Percentiles rank a stretch among this genome's conserved stretches.
phyloP scores from a whole-genome alignment of 495 filamentous ascomycete genomes.

The Neurospora sp. region DNA sequence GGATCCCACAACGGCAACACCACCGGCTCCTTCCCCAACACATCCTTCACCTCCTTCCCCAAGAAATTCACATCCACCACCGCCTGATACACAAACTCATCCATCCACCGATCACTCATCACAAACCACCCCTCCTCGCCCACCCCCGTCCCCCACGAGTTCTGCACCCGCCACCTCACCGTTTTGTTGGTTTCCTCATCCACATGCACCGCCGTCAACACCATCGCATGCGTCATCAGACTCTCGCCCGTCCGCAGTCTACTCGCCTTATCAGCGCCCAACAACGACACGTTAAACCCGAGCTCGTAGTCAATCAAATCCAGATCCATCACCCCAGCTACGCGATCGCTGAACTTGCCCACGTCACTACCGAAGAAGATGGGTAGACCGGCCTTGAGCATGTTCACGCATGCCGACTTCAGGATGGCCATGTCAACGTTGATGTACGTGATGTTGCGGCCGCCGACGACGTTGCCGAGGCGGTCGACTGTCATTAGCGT shows the following conservation, averaged over 20 bases:
- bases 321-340: slow-evolving; percentile 66
- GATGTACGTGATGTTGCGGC: slow-evolving; percentile 62
- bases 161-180: slow-evolving; percentile 76
- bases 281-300: slow-evolving; percentile 62
- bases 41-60: slow-evolving; percentile 51
- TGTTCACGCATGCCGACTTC: slow-evolving; percentile 61
- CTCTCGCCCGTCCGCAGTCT: slow-evolving; percentile 61
- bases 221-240: slow-evolving; percentile 86
- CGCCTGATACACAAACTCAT: slow-evolving; percentile 77
- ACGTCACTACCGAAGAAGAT: slow-evolving; percentile 87
- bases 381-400: slow-evolving; percentile 64
- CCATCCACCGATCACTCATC: slow-evolving; percentile 79
- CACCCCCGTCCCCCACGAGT: slow-evolving; percentile 59
- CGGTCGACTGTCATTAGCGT: slow-evolving; percentile 63
- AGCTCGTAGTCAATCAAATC: slow-evolving; percentile 63
- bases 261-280: slow-evolving; percentile 61
- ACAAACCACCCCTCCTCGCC: slow-evolving; percentile 76
- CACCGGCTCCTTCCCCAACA: slow-evolving; percentile 57
- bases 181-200: slow-evolving; percentile 47
- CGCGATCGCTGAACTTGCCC: slow-evolving; percentile 60
- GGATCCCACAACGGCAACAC: slow-evolving; percentile 79
- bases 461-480: slow-evolving; percentile 69
- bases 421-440: slow-evolving; percentile 68
- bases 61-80: slow-evolving; percentile 68
- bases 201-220: slow-evolving; percentile 73